Percentiles rank a stretch among this genome's conserved stretches.
These are phyloP conservation scores for Hebeloma cylindrosporum DNA, from an alignment of 768 basidiomycete species.

Conservation along the genomic window DNA sequence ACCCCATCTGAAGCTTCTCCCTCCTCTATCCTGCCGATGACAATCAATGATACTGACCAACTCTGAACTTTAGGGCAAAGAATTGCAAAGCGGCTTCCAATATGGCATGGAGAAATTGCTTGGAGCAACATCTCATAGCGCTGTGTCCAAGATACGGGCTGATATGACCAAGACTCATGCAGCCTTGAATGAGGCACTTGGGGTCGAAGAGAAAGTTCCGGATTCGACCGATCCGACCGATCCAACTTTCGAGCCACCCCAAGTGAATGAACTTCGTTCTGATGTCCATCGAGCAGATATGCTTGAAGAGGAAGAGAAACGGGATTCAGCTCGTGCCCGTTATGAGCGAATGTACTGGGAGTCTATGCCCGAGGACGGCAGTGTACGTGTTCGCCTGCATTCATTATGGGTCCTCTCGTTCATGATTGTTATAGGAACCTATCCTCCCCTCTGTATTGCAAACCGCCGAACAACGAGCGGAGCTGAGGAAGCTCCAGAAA, in stretches of 20 bases:
- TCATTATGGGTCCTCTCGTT: constrained; percentile 4
- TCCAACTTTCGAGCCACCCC: constrained; percentile 1
- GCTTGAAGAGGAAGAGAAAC: constrained; percentile 55
- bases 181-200: neutral
- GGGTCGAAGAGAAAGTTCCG: neutral
- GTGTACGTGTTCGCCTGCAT: constrained; percentile 40
- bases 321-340: constrained; percentile 56
- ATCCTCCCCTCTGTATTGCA: constrained; percentile 58
- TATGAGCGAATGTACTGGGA: constrained; percentile 82
- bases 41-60: constrained; percentile 3
- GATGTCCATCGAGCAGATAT: constrained; percentile 63
- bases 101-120: constrained; percentile 80
- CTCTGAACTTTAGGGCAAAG: constrained; percentile 45
- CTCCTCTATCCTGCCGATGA: constrained; percentile 1
- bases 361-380: constrained; percentile 63
- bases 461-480: constrained; percentile 41
- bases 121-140: constrained; percentile 44
- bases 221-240: constrained; percentile 4
- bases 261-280: constrained; percentile 30
- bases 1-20: constrained; percentile 61
- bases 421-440: constrained; percentile 48
- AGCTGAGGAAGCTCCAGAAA: constrained; percentile 31
- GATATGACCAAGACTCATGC: neutral
- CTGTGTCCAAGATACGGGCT: constrained; percentile 10
- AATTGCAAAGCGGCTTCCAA: constrained; percentile 77